Evolutionary conservation across 139 green algal genomes (phyloP), one percentile per base, ranked within the genome.

Genomic region (Coelastrella sp.): DNA sequence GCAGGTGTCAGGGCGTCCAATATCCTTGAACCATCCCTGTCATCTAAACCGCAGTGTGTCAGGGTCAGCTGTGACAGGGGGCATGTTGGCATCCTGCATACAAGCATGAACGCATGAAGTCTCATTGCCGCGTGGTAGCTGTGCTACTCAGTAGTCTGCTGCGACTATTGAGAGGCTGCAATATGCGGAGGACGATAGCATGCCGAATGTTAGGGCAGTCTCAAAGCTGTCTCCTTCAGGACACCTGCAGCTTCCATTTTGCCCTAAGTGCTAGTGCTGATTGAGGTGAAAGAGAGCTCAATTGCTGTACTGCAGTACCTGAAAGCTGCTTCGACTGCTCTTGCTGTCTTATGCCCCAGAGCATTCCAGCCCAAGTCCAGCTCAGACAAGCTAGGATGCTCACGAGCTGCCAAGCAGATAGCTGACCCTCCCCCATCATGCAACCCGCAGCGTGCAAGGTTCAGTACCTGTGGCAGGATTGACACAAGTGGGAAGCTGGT

Each of bases 361-460:
- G 80, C 88, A 79, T 91, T 91, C 80, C 80, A 88, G 56, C 68
- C n/a, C 4, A 91, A 17, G 59, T 88, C 59, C 17, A 91, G 71
- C 68, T 91, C 68, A 3, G 3, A 22, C n/a, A 91, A 32, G 54
- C 20, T 20, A 3, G 22, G 6, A n/a, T 88, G 57, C n/a, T 47
- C 10, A 5, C n/a, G 57, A 68, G 88, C 54, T 7, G 88, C 80
- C 2, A 32, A 19, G 14, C 56, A 71, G 0, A 91, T 14, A 7
- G 80, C 88, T 7, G 71, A 57, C 3, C 32, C 80, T 20, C 80
- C 80, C 8, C 57, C 23, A 20, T 88, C 80, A 59, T 80, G 68
- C 58, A 91, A 20, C 11, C n/a, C 68, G 19, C 80, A 88, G 17
- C 68, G 80, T 5, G 88, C 64, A 2, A 91, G 73, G 11, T 22